phyloP scores from a whole-genome alignment of 768 basidiomycete genomes.

The Cyclocybe cylindracea region DNA sequence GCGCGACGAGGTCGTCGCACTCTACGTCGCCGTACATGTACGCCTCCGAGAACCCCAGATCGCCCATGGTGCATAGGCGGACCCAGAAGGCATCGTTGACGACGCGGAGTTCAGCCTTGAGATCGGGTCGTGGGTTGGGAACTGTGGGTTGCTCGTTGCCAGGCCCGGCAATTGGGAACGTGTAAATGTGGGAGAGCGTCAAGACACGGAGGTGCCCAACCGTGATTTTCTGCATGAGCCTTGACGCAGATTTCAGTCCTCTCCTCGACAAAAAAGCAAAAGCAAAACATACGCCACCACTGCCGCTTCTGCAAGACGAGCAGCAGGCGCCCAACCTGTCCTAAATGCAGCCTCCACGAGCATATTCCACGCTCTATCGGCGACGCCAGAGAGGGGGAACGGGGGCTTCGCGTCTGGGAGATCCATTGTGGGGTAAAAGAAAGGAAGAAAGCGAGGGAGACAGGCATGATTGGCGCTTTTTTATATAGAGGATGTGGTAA shows the following conservation, averaged over 20 bases:
- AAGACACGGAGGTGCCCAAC: conserved; percentile 50
- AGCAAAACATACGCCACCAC: conserved; percentile 43
- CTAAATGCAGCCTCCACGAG: conserved; percentile 41
- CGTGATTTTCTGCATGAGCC: conserved; percentile 46
- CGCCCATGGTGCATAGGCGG: conserved; percentile 57
- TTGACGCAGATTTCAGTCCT: conserved; percentile 12
- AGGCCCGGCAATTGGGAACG: conserved; percentile 35
- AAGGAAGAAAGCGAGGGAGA: conserved; percentile 7
- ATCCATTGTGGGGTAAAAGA: conserved; percentile 33
- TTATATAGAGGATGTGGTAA: conserved; percentile 5
- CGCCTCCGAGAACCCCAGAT: conserved; percentile 74
- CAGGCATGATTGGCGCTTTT: not conserved
- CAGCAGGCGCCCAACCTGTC: conserved; percentile 44
- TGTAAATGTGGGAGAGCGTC: conserved; percentile 44
- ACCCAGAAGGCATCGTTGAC: conserved; percentile 59
- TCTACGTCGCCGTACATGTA: conserved; percentile 81
- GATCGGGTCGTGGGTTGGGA: conserved; percentile 17
- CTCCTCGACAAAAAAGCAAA: not conserved
- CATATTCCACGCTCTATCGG: conserved; percentile 43
- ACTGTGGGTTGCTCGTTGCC: conserved; percentile 13
- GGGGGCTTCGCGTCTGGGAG: conserved; percentile 38
- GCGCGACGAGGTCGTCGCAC: conserved; percentile 60
- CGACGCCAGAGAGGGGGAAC: conserved; percentile 41
- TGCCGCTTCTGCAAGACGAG: conserved; percentile 43
- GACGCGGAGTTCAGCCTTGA: conserved; percentile 48